Conservation (phyloP, 148 eudicot species). For the Silene latifolia region DNA sequence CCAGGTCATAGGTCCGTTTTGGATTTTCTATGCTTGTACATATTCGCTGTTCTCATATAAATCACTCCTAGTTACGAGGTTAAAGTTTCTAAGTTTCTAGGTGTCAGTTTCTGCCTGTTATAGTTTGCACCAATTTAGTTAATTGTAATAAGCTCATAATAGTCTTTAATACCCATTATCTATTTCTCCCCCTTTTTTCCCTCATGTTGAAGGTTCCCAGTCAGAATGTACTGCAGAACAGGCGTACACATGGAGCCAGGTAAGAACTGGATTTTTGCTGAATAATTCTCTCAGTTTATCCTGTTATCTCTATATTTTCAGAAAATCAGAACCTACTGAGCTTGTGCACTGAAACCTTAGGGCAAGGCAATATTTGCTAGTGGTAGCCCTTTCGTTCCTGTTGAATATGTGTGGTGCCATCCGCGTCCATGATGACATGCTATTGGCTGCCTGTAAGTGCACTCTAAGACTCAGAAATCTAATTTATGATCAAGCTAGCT, state of each 20-base stretch:
- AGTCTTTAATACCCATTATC: constrained; percentile 24
- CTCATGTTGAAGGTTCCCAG: constrained; percentile 36
- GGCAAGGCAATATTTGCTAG: constrained; percentile 81
- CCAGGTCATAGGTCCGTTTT: no score
- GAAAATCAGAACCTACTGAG: constrained; percentile 1
- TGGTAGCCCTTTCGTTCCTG: constrained; percentile 87
- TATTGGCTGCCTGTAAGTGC: constrained; percentile 83
- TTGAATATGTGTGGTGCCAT: constrained; percentile 82
- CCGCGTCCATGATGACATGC: constrained; percentile 78
- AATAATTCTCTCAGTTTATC: not conserved
- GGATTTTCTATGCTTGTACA: no score
- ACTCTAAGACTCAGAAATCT: constrained; percentile 8
- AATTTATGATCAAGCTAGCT: no score
- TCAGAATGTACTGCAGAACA: constrained; percentile 96
- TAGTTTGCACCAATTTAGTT: no score
- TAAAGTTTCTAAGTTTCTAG: no score
- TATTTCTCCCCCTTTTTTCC: not conserved
- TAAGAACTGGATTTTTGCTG: constrained; percentile 22
- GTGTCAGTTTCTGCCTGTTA: no score
- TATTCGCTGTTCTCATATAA: no score
- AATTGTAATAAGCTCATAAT: no score
- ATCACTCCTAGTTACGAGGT: no score
- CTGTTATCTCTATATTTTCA: not conserved
- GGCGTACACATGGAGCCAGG: constrained; percentile 91
- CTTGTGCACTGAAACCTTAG: constrained; percentile 28